Percentiles rank a stretch among this genome's conserved stretches.
These are phyloP conservation scores for Antrodiella citrinella DNA, from an alignment of 768 basidiomycete genomes.

Conservation along the genomic window DNA sequence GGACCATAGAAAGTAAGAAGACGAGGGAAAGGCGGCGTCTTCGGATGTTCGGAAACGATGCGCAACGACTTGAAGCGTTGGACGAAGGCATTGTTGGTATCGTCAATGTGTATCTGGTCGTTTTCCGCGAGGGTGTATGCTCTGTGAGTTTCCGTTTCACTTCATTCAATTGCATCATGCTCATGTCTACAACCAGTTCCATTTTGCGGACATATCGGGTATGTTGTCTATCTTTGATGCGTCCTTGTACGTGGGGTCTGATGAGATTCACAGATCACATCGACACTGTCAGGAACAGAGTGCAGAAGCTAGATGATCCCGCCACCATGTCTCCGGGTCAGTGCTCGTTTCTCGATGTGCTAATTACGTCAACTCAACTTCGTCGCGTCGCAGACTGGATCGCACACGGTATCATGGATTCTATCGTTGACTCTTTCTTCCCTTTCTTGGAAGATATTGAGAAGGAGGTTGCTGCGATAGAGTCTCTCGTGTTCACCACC, in stretches of 20 bases:
- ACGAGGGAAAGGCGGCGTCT: slow-evolving; percentile 31
- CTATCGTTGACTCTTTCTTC: slow-evolving; percentile 91
- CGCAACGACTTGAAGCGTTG: slow-evolving; percentile 16
- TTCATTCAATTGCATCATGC: slow-evolving; percentile 1
- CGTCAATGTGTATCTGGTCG: slow-evolving; percentile 81
- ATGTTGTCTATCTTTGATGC: slow-evolving; percentile 4
- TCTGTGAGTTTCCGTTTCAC: slow-evolving; percentile 34
- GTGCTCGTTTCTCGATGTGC: too few species aligned
- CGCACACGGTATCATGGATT: slow-evolving; percentile 86
- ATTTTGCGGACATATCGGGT: slow-evolving; percentile 81
- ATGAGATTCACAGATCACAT: slow-evolving; percentile 51
- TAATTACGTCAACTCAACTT: too few species aligned
- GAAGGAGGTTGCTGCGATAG: slow-evolving; percentile 70
- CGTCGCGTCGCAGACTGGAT: slow-evolving; percentile 84
- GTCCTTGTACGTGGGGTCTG: neutral
- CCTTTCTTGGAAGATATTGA: slow-evolving; percentile 78
- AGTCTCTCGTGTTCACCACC: slow-evolving; percentile 49
- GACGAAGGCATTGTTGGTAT: slow-evolving; percentile 51
- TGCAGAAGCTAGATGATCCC: slow-evolving; percentile 54
- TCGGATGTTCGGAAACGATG: slow-evolving; percentile 14
- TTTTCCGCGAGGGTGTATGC: slow-evolving; percentile 84
- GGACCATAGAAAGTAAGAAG: slow-evolving; percentile 60
- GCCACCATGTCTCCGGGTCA: slow-evolving; percentile 67
- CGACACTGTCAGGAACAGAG: slow-evolving; percentile 63
- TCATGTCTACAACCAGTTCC: too few species aligned